Evolutionary conservation across 108 stramenopile genomes (phyloP).

Genomic region (Fragilaria radians): DNA sequence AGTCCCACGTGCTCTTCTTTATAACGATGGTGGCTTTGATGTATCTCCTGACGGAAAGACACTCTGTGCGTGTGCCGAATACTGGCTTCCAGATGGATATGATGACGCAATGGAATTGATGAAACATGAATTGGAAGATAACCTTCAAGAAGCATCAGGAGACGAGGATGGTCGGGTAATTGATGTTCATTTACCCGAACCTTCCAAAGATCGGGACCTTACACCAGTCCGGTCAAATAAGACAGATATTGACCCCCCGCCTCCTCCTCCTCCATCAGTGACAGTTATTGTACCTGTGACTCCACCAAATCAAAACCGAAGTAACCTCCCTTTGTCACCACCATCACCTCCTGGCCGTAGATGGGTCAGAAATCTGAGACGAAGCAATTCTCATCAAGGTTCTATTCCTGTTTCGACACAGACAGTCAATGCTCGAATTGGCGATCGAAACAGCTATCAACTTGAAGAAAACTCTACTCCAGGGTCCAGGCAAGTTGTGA

Average conservation of each 20-base stretch:
- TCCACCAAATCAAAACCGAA: slow-evolving; percentile 12
- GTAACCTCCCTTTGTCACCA: slow-evolving; percentile 16
- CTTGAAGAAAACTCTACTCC: slow-evolving; percentile 2
- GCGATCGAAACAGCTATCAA: not conserved
- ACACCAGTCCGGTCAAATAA: too few relatives aligned
- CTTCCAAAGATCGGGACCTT: not conserved
- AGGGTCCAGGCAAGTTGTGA: slow-evolving; percentile 15
- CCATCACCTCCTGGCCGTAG: slow-evolving; percentile 51
- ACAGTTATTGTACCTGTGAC: slow-evolving; percentile 21
- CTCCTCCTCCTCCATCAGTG: slow-evolving; percentile 13
- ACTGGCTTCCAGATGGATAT: slow-evolving; percentile 76
- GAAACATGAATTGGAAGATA: slow-evolving; percentile 23
- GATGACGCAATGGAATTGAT: slow-evolving; percentile 72
- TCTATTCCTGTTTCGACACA: not conserved
- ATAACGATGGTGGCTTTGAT: slow-evolving; percentile 96
- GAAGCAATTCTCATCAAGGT: not conserved
- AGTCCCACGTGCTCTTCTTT: slow-evolving; percentile 81
- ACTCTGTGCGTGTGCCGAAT: slow-evolving; percentile 85
- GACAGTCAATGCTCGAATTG: not conserved
- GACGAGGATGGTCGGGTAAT: slow-evolving; percentile 1
- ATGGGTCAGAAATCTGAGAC: slow-evolving; percentile 21
- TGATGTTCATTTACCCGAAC: not conserved
- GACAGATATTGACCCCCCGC: not conserved
- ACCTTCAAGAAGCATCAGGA: not conserved
- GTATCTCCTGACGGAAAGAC: slow-evolving; percentile 84